These are phyloP conservation scores for Neocatenulostroma microsporum DNA, from an alignment of 2,329 filamentous ascomycete species.

Conservation along the genomic window DNA sequence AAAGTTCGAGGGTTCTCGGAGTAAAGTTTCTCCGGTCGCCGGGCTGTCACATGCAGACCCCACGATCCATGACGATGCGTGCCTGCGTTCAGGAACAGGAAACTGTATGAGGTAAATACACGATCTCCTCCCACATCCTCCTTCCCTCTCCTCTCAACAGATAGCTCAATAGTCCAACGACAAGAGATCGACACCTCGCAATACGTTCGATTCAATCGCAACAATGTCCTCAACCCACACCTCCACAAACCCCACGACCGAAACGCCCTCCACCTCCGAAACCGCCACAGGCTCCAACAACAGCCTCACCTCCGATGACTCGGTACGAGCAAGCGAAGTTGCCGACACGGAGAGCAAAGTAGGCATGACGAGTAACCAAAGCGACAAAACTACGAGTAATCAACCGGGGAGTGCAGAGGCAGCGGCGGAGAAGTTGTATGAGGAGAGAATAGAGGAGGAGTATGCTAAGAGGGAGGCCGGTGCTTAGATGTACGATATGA, in stretches of 20 bases:
- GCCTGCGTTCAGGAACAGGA: too few species aligned
- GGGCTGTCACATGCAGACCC: too few species aligned
- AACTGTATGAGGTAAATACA: too few species aligned
- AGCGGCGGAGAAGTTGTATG: slow-evolving; percentile 31
- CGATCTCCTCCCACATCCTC: too few species aligned
- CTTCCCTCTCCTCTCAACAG: too few species aligned
- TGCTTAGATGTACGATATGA: too few species aligned
- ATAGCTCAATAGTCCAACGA: too few species aligned
- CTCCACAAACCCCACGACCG: slow-evolving; percentile 15
- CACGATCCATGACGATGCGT: too few species aligned
- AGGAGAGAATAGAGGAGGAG: slow-evolving; percentile 37
- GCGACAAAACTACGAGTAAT: slow-evolving; percentile 13
- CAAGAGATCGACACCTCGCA: too few species aligned
- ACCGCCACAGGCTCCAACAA: slow-evolving; percentile 17
- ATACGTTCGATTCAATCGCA: too few species aligned
- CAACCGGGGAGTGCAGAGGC: slow-evolving; percentile 26
- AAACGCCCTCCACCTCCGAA: slow-evolving; percentile 22
- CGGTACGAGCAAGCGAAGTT: slow-evolving; percentile 9
- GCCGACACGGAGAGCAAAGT: slow-evolving; percentile 12
- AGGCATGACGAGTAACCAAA: slow-evolving; percentile 16
- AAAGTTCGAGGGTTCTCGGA: too few species aligned
- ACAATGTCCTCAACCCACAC: slow-evolving; percentile 18
- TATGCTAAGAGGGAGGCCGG: slow-evolving; percentile 40
- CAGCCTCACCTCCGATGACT: slow-evolving; percentile 18
- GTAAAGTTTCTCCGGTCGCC: too few species aligned